Base-by-base conservation (phyloP, 352 stramenopile genomes). In the Thalassiosira delicatula region DNA sequence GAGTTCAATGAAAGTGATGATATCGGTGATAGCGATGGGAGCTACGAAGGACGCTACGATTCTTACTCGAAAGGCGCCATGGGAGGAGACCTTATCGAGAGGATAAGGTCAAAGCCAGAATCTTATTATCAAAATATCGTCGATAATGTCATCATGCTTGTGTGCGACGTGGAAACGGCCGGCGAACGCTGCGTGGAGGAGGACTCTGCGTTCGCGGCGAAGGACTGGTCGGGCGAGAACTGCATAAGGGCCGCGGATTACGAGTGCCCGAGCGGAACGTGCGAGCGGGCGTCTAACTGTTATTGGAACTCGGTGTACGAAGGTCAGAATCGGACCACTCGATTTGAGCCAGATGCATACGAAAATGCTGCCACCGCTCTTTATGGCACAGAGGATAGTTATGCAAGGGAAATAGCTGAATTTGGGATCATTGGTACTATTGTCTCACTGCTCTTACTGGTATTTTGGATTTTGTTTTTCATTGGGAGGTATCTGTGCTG, bases 401-500 rank as follows among this genome's bases (percentile, higher is more conserved):
- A 90, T 59, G 67, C 59, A 23, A 51, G 59, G 25, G 54, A 73
- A 27, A 70, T 88, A 63, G 78, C 40, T 27, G 14, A 63, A 44
- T 72, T 63, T 69, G 37, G 56, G 14, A 19, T 76, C 3, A 71
- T 89, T 42, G 78, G 71, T 30, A 21, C 65, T 42, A 68, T 81
- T 3, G 42, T 89, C 30, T 73, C 81, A 11, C 19, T 87, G 1
- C 19, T 88, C 17, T 42, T 87, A 25, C 60, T 90, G 46, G 25
- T 89, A 2, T 65, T 81, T 14, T 90, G 85, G 85, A 21, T 77
- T 23, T 35, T 90, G 11, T 89, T 88, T 68, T 81, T 88, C 56
- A 68, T 89, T 46, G 71, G 70, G 21, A 44, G 85, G n/a, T n/a
- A n/a, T n/a, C n/a, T n/a, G n/a, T n/a, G n/a, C n/a, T n/a, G n/a